Evolutionary conservation across 441 rosid genomes (phyloP).

Genomic region (Raphanus hybrid): DNA sequence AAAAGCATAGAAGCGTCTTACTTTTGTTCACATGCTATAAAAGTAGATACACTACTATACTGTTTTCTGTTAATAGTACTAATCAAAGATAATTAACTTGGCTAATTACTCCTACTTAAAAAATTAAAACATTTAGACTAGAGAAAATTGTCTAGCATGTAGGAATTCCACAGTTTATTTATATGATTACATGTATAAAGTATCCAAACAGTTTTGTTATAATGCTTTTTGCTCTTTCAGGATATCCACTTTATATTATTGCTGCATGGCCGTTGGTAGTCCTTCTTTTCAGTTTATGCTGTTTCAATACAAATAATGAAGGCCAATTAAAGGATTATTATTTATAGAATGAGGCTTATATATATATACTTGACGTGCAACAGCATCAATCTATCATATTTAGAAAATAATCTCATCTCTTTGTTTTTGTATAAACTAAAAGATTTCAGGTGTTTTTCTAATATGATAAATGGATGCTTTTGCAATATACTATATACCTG

Average conservation of each 20-base stretch:
- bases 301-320: background rate
- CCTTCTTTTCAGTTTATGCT: slow-evolving; percentile 4
- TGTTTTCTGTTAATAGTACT: background rate
- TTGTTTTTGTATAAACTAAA: background rate
- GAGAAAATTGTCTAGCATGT: background rate
- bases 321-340: background rate
- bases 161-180: background rate
- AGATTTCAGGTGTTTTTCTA: background rate
- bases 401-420: background rate
- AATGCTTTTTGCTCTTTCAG: background rate
- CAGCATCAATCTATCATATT: slow-evolving; percentile 1
- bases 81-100: background rate
- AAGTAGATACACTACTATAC: background rate
- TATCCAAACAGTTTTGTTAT: background rate
- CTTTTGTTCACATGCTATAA: background rate
- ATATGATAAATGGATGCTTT: background rate
- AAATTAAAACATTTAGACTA: background rate
- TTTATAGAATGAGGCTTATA: background rate
- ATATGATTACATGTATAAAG: slow-evolving; percentile 1
- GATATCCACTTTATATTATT: background rate
- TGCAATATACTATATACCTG: background rate
- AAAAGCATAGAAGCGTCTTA: background rate
- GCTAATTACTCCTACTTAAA: background rate
- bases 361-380: background rate
- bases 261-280: background rate